Evolutionary conservation across 176 grass and related monocot species (phyloP), one percentile per base, ranked within the genome.

Genomic region (Ensete ventricosum): DNA sequence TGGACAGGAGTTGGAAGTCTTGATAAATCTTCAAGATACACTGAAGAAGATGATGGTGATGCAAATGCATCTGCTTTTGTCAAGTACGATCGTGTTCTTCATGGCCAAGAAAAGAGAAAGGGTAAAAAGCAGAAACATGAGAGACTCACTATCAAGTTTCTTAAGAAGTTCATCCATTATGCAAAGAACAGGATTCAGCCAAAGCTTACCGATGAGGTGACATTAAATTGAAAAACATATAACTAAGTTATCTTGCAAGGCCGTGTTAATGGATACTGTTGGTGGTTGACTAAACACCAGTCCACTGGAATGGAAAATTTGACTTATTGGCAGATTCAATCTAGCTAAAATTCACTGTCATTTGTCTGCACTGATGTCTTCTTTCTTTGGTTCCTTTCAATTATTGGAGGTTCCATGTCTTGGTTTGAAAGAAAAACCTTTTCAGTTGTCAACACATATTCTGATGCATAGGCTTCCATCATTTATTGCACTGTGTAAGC

Each of bases 151-250:
- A 71, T 91, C 64, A 99, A 99, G 58, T 94, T 99, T 68, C 75
- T 99, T 55, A 99, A 99, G 88, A 99, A 99, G 84, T 99, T 91
- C 77, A 99, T 91, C 50, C 90, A 99, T 77, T 99, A 99, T 83
- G 95, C 95, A 0, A 99, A 99, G 78, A 90, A 99, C 62, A 86
- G 89, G 60, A 94, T 88, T 87, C 90, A 99, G 77, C 95, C 95
- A 52, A 99, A 74, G 65, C 85, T 98, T 73, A 91, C 88, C 73
- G 90, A 99, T 53, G 95, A 99, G 95, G 95, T 99, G 85, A 81
- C 52, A 9, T 66, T 80, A 10, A 62, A 24, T 9, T 79, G 59
- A 19, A 51, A 25, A 69, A 10, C 6, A 19, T 75, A 29, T 50
- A 62, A n/a, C 50, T 12, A 20, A 51, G 9, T 50, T 50, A 3